Conservation (phyloP, 2,329 filamentous ascomycete species). For the Hyphodiscus sp. region DNA sequence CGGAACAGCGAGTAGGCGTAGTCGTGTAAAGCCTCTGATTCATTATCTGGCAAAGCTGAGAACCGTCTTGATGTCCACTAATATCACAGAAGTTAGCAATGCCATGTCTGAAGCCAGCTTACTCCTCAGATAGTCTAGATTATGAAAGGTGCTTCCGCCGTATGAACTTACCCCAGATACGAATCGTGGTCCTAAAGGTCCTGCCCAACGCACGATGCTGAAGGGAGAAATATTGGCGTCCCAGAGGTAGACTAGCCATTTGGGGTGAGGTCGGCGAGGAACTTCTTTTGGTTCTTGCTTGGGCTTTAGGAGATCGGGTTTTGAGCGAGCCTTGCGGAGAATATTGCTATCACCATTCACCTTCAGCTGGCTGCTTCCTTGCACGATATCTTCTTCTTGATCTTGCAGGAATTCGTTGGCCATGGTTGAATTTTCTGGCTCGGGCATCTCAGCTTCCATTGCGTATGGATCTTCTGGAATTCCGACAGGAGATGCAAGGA, state of each 20-base stretch:
- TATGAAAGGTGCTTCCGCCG: too few species aligned
- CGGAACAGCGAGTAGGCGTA: slow-evolving; percentile 94
- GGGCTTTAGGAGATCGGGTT: slow-evolving; percentile 32
- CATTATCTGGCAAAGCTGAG: slow-evolving; percentile 72
- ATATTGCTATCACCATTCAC: slow-evolving; percentile 40
- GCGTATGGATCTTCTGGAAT: slow-evolving; percentile 93
- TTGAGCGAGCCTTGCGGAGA: slow-evolving; percentile 43
- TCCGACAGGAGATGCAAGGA: slow-evolving; percentile 88
- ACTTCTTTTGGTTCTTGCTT: slow-evolving; percentile 29
- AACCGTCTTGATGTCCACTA: slow-evolving; percentile 86
- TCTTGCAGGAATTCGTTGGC: slow-evolving; percentile 75
- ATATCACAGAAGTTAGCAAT: too few species aligned
- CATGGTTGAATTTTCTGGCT: slow-evolving; percentile 65
- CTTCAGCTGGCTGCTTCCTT: slow-evolving; percentile 31
- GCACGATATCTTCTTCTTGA: slow-evolving; percentile 44
- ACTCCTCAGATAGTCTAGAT: too few species aligned
- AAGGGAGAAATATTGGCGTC: slow-evolving; percentile 96
- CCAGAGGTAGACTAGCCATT: slow-evolving; percentile 92
- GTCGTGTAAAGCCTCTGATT: slow-evolving; percentile 80
- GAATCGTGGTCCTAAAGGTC: slow-evolving; percentile 82
- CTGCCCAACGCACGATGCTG: slow-evolving; percentile 78
- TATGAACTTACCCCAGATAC: slow-evolving; percentile 56
- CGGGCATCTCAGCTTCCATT: slow-evolving; percentile 71
- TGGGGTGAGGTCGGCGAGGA: slow-evolving; percentile 54
- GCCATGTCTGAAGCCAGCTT: too few species aligned